Conservation (phyloP, 306 rosid genomes). For the Elaeagnus macrophylla region DNA sequence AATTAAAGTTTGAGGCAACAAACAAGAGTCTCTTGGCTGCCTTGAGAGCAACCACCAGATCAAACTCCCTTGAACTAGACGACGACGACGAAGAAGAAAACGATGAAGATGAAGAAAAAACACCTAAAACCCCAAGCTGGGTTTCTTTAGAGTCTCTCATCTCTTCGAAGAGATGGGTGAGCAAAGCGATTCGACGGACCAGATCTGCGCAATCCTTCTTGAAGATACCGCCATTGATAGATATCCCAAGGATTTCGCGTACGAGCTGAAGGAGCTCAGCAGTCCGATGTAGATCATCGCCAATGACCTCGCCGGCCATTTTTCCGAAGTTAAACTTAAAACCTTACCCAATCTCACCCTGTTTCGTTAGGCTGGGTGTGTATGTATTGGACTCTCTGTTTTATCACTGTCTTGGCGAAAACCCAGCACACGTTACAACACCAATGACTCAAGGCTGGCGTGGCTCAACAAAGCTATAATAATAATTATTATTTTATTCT, state of each 20-base stretch:
- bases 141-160: conserved; percentile 42
- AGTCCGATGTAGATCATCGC: conserved; percentile 33
- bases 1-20: conserved; percentile 41
- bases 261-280: conserved; percentile 44
- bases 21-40: conserved; percentile 59
- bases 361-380: too few species aligned
- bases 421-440: too few species aligned
- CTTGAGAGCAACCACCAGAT: conserved; percentile 60
- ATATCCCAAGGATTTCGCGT: conserved; percentile 37
- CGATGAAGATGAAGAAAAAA: conserved; percentile 22
- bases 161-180: conserved; percentile 77
- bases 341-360: too few species aligned
- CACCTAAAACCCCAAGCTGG: conserved; percentile 14
- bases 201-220: conserved; percentile 87
- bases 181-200: conserved; percentile 83
- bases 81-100: conserved; percentile 18
- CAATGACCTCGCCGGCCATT: conserved; percentile 54
- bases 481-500: too few species aligned
- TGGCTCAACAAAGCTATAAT: too few species aligned
- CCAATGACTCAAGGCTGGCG: too few species aligned
- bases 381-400: too few species aligned
- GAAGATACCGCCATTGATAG: conserved; percentile 31
- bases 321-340: neutral
- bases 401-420: too few species aligned
- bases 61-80: conserved; percentile 30